phyloP scores from a whole-genome alignment of 371 early-diverging fungal species.

The Conidiobolus incongruus region DNA sequence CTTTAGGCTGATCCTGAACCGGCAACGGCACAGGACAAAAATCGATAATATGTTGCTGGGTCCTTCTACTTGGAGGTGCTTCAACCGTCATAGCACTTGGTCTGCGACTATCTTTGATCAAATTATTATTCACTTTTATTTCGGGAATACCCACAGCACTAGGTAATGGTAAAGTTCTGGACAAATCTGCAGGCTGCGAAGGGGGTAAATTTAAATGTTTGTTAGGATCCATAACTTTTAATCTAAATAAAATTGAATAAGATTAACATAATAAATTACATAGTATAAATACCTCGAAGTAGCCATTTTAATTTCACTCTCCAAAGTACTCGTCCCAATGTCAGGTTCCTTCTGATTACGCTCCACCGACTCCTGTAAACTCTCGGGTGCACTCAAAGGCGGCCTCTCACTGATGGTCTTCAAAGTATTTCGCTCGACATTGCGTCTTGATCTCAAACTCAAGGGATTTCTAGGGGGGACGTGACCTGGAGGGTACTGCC shows the following conservation, averaged over 20 bases:
- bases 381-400: background rate
- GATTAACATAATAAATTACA: too few species aligned
- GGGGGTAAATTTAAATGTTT: too few species aligned
- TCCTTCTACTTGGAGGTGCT: conserved; percentile 2
- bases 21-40: too few species aligned
- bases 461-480: background rate
- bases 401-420: background rate
- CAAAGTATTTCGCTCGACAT: background rate
- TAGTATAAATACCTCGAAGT: too few species aligned
- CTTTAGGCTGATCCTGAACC: conserved; percentile 4
- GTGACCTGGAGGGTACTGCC: background rate
- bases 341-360: too few species aligned
- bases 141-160: background rate
- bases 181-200: too few species aligned
- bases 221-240: background rate
- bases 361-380: too few species aligned
- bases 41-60: conserved; percentile 1
- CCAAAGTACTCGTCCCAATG: too few species aligned
- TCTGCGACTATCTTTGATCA: conserved; percentile 1
- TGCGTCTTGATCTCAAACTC: background rate
- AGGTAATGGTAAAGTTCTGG: too few species aligned
- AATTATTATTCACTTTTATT: conserved; percentile 4
- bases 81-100: conserved; percentile 1
- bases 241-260: background rate
- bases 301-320: too few species aligned